A percentile compares a stretch with the other conserved stretches of the same genome.
Evolutionary conservation across 169 alveolate species (phyloP).

Genomic region (Besnoitia besnoiti): DNA sequence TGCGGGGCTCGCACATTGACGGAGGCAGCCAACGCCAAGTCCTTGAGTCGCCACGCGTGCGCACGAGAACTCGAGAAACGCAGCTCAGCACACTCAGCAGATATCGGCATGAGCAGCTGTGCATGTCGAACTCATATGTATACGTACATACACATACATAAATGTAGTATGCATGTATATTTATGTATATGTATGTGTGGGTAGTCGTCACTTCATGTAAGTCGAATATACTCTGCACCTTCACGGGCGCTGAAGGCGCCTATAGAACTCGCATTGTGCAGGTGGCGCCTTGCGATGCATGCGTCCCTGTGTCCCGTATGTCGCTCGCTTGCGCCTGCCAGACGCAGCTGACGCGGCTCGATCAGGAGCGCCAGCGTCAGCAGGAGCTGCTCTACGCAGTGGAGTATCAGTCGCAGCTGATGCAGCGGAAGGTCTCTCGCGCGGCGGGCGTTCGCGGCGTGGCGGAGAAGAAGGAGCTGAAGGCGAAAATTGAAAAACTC

Average conservation of each 20-base stretch:
- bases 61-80: too few species aligned
- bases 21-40: too few species aligned
- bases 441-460: slow-evolving; percentile 89
- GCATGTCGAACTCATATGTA: background rate
- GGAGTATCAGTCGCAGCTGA: slow-evolving; percentile 90
- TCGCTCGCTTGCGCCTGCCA: slow-evolving; percentile 52
- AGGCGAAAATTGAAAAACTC: slow-evolving; percentile 77
- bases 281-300: too few species aligned
- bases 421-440: slow-evolving; percentile 92
- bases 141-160: background rate
- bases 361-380: slow-evolving; percentile 89
- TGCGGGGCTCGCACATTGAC: too few species aligned
- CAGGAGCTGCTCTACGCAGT: slow-evolving; percentile 91
- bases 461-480: slow-evolving; percentile 90
- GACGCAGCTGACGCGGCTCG: slow-evolving; percentile 88
- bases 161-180: background rate
- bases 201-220: too few species aligned
- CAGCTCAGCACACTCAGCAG: too few species aligned
- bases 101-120: too few species aligned
- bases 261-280: too few species aligned
- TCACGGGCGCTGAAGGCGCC: too few species aligned
- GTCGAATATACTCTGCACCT: too few species aligned
- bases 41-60: too few species aligned
- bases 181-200: background rate
- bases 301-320: too few species aligned